These are phyloP conservation scores for Parachaetomium inaequale DNA, from an alignment of 495 filamentous ascomycete genomes.

Conservation along the genomic window DNA sequence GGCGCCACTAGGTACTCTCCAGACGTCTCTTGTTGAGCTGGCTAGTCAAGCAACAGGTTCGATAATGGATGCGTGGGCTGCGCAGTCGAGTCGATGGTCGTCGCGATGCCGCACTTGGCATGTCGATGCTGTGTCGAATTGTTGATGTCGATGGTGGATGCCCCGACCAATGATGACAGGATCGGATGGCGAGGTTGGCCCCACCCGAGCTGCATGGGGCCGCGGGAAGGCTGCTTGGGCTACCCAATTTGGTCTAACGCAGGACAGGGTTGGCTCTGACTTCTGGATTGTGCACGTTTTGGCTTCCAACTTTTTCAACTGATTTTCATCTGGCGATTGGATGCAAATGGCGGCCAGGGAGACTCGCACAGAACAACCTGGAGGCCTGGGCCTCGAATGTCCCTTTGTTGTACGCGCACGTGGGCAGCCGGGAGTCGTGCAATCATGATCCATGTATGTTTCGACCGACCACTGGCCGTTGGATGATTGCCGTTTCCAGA, in stretches of 20 bases:
- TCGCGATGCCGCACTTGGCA: not conserved
- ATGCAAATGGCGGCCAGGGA: too few species aligned
- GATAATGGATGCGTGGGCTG: not conserved
- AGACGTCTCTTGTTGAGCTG: too few species aligned
- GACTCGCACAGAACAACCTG: too few species aligned
- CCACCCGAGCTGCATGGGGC: not conserved
- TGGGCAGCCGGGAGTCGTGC: too few species aligned
- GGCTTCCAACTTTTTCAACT: too few species aligned
- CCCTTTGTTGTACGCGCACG: too few species aligned
- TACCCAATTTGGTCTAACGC: not conserved
- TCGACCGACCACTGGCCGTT: not conserved
- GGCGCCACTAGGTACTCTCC: too few species aligned
- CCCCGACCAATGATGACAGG: not conserved
- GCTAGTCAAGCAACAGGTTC: too few species aligned
- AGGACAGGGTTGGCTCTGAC: not conserved
- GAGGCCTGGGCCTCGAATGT: too few species aligned
- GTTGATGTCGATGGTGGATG: not conserved
- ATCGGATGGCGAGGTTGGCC: not conserved
- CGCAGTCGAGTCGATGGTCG: not conserved
- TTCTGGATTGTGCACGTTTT: not conserved
- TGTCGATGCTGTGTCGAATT: too few species aligned
- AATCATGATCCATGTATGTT: too few species aligned
- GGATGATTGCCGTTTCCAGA: constrained; percentile 1
- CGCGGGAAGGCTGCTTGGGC: not conserved
- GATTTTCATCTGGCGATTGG: not conserved